Conservation (phyloP, 768 basidiomycete species). For the Neoboletus subvelutipes region DNA sequence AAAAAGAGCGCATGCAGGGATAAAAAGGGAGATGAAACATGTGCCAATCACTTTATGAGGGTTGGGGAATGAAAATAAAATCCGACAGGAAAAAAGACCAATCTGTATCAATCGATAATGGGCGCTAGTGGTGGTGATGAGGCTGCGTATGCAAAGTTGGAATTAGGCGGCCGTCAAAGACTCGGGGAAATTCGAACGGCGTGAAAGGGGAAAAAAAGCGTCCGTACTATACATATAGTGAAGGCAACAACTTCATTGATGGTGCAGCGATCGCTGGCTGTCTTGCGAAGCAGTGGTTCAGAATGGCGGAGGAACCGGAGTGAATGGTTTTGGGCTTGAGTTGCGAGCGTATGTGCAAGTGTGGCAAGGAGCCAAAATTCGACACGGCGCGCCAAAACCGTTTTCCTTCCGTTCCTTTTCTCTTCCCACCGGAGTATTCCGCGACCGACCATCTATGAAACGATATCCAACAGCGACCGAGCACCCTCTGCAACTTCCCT, state of each 20-base stretch:
- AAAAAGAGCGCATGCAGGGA: conserved; percentile 22
- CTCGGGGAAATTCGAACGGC: conserved; percentile 23
- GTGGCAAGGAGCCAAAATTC: conserved; percentile 4
- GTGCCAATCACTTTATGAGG: conserved; percentile 22
- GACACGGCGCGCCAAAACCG: conserved; percentile 28
- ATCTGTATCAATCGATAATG: conserved; percentile 29
- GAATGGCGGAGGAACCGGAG: conserved; percentile 17
- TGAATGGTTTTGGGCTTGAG: conserved; percentile 18
- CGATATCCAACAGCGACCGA: conserved; percentile 37
- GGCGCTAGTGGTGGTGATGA: conserved; percentile 34
- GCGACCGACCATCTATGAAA: conserved; percentile 37
- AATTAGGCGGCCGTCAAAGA: conserved; percentile 33
- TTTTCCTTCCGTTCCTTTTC: conserved; percentile 20
- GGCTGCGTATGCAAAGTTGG: conserved; percentile 25
- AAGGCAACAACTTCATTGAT: conserved; percentile 41
- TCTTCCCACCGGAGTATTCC: conserved; percentile 18
- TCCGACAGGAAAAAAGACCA: conserved; percentile 25
- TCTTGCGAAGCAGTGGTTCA: conserved; percentile 20
- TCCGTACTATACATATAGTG: conserved; percentile 58
- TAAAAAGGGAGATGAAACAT: conserved; percentile 24
- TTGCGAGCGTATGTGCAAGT: conserved; percentile 11
- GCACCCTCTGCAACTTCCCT: conserved; percentile 34
- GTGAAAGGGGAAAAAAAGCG: conserved; percentile 70
- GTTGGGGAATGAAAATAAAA: conserved; percentile 26
- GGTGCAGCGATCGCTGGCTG: conserved; percentile 21